Conservation (phyloP, 2,329 filamentous ascomycete genomes). For the Apiospora aurea region DNA sequence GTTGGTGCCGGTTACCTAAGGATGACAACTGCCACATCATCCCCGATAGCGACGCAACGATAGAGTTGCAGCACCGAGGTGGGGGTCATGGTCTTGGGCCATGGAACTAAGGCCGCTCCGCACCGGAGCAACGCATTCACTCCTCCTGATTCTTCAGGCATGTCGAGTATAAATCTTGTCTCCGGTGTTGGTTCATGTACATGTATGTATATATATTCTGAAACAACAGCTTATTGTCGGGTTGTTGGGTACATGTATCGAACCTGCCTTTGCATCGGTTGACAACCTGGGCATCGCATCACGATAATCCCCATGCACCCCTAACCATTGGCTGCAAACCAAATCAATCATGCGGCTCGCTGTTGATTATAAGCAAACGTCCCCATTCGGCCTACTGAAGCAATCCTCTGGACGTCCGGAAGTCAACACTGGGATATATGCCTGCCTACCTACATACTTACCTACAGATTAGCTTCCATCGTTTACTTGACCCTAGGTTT, state of each 20-base stretch:
- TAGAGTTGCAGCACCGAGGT: conserved; percentile 6
- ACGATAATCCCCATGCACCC: not conserved
- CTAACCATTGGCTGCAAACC: not conserved
- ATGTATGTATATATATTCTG: too few species aligned
- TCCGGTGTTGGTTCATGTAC: too few species aligned
- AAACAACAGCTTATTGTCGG: not conserved
- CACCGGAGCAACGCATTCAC: not conserved
- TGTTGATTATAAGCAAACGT: not conserved
- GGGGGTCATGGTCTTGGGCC: not conserved
- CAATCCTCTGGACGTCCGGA: not conserved
- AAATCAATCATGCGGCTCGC: not conserved
- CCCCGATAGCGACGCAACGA: not conserved
- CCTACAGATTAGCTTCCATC: not conserved
- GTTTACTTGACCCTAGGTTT: not conserved
- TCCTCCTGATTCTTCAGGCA: not conserved
- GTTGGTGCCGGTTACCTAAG: conserved; percentile 17
- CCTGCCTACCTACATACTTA: too few species aligned
- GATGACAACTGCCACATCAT: conserved; percentile 18
- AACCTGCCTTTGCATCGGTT: not conserved
- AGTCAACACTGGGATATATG: not conserved
- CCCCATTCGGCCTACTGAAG: not conserved
- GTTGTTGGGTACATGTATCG: too few species aligned
- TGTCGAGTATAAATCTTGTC: not conserved
- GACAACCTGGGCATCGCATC: not conserved
- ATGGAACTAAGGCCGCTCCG: not conserved